Conservation (phyloP, 441 rosid species). For the Eugenia klotzschiana region DNA sequence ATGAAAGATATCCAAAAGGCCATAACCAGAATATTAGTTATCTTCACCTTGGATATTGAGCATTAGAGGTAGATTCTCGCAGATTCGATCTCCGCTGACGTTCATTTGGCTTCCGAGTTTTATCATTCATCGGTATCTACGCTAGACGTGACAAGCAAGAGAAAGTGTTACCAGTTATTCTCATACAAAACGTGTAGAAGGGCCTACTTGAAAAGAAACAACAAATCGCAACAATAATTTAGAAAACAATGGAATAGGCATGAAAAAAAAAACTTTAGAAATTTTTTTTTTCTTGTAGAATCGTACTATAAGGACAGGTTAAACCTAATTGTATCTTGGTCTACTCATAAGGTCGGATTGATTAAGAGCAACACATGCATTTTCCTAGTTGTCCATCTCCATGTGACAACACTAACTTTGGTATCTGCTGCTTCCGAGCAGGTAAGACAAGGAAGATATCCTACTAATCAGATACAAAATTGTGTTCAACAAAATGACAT, state of each 20-base stretch:
- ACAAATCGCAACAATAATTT: neutral
- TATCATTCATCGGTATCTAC: no score
- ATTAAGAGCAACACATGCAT: neutral
- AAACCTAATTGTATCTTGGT: neutral
- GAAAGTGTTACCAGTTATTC: no score
- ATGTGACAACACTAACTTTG: neutral
- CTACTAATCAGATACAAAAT: neutral
- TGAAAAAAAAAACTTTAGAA: neutral
- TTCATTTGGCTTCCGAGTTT: no score
- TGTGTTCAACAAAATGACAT: neutral
- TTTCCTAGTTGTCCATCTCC: neutral
- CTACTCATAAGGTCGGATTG: neutral
- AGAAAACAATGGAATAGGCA: neutral
- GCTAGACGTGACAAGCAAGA: no score
- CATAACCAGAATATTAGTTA: no score
- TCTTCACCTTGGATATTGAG: no score
- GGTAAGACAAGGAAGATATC: neutral
- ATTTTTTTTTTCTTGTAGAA: no score
- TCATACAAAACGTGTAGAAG: neutral
- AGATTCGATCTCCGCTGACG: no score
- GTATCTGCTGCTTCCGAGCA: neutral
- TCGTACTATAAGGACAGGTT: neutral
- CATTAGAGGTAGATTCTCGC: no score
- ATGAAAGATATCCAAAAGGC: no score
- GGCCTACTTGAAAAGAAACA: neutral